These are phyloP conservation scores for Aspergillus niger DNA, from an alignment of 2,329 filamentous ascomycete species.

Conservation along the genomic window DNA sequence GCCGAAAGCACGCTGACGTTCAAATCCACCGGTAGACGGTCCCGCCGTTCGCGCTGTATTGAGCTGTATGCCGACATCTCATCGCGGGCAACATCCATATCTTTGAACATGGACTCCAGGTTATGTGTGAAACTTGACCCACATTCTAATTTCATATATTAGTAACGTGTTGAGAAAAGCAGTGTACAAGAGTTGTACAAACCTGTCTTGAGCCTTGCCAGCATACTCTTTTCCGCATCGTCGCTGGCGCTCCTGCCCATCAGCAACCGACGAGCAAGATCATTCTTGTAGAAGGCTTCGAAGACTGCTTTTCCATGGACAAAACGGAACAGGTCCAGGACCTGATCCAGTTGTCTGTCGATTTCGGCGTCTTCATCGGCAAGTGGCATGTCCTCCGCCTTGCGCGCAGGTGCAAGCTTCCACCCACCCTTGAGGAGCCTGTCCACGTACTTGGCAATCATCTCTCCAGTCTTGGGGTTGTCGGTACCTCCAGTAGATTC, in stretches of 20 bases:
- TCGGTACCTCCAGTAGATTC: slow-evolving; percentile 73
- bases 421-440: slow-evolving; percentile 82
- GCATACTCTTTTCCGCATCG: slow-evolving; percentile 94
- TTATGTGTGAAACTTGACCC: slow-evolving; percentile 95
- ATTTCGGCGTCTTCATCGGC: slow-evolving; percentile 91
- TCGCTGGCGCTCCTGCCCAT: slow-evolving; percentile 92
- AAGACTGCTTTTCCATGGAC: slow-evolving; percentile 97
- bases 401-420: slow-evolving; percentile 65
- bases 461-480: slow-evolving; percentile 93
- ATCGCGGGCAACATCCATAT: slow-evolving; percentile 88
- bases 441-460: slow-evolving; percentile 98
- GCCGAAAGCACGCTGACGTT: slow-evolving; percentile 88
- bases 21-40: slow-evolving; percentile 66
- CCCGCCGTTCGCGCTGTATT: slow-evolving; percentile 62
- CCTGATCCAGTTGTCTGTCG: slow-evolving; percentile 87
- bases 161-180: not conserved
- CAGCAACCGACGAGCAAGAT: slow-evolving; percentile 82
- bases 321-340: slow-evolving; percentile 92
- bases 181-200: slow-evolving; percentile 18
- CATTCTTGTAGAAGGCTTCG: slow-evolving; percentile 98
- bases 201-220: slow-evolving; percentile 79
- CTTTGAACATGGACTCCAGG: slow-evolving; percentile 98
- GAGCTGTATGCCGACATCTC: slow-evolving; percentile 88
- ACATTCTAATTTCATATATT: slow-evolving; percentile 62
- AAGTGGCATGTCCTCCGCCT: slow-evolving; percentile 54